These are phyloP conservation scores for Naganishia sp. DNA, from an alignment of 1,284 basidiomycete species.

Conservation along the genomic window DNA sequence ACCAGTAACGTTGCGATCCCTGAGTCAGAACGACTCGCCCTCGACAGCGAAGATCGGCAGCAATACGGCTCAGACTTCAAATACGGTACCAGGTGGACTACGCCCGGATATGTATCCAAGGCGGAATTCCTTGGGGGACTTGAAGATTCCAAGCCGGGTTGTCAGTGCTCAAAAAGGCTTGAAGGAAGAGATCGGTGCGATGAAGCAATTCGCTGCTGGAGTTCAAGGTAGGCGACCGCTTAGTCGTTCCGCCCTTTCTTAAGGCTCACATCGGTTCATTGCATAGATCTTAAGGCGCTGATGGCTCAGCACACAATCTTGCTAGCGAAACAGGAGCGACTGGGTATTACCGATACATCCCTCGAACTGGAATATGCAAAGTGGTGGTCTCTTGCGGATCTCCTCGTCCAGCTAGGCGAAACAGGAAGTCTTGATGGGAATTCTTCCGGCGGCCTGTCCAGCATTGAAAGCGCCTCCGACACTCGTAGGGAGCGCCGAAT, in stretches of 20 bases:
- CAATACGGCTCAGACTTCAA: neutral
- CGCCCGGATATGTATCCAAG: constrained; percentile 2
- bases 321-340: constrained; percentile 17
- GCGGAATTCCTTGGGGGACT: constrained; percentile 30
- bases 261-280: neutral
- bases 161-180: constrained; percentile 33
- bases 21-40: constrained; percentile 25
- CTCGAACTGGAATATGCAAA: constrained; percentile 9
- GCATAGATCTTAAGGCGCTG: constrained; percentile 32
- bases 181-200: constrained; percentile 27
- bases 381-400: constrained; percentile 30
- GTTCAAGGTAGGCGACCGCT: constrained; percentile 23
- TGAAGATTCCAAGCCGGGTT: constrained; percentile 33
- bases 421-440: constrained; percentile 24
- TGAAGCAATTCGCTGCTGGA: constrained; percentile 30
- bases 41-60: neutral
- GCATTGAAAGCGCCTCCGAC: neutral
- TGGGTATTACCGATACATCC: neutral
- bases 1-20: constrained; percentile 9
- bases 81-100: neutral
- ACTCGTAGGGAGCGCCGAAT: constrained; percentile 25
- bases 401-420: constrained; percentile 28
- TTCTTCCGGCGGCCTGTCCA: neutral
- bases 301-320: constrained; percentile 30
- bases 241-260: neutral